phyloP scores from a whole-genome alignment of 2,329 filamentous ascomycete genomes.

The Ascochyta viciae-villosae region DNA sequence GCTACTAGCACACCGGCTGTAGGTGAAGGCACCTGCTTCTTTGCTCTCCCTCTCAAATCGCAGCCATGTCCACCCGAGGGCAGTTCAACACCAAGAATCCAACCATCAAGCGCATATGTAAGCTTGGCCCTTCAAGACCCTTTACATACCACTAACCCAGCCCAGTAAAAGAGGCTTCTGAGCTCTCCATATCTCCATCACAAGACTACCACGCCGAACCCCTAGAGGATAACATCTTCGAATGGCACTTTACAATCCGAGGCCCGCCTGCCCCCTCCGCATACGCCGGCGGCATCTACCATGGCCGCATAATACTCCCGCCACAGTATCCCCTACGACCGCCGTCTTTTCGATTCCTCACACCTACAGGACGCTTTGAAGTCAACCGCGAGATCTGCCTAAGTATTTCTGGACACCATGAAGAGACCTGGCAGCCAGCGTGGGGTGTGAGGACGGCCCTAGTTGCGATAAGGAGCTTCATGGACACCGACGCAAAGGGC shows the following conservation, averaged over 20 bases:
- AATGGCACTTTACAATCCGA: constrained; percentile 98
- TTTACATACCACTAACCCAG: constrained; percentile 29
- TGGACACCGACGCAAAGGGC: constrained; percentile 87
- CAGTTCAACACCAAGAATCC: constrained; percentile 77
- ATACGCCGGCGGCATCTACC: constrained; percentile 85
- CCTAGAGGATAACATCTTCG: constrained; percentile 88
- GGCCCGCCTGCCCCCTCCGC: constrained; percentile 81
- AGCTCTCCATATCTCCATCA: constrained; percentile 80
- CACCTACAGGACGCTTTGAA: constrained; percentile 91
- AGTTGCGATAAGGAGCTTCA: constrained; percentile 80
- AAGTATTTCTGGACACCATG: constrained; percentile 91
- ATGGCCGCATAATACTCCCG: constrained; percentile 92
- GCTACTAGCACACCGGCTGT: neutral
- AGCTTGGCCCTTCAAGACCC: constrained; percentile 33
- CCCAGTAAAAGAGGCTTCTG: constrained; percentile 85
- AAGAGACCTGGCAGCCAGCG: constrained; percentile 98
- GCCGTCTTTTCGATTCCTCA: constrained; percentile 94
- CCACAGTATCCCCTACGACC: constrained; percentile 89
- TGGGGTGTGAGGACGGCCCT: constrained; percentile 95
- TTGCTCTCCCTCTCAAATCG: neutral
- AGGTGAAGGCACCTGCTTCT: neutral
- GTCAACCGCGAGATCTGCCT: constrained; percentile 97
- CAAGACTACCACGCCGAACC: constrained; percentile 86
- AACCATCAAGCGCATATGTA: constrained; percentile 84
- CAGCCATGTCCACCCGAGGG: constrained; percentile 50